A percentile compares a stretch with the other conserved stretches of the same genome.
Conservation (phyloP, 2,329 filamentous ascomycete species). For the Claviceps spartinae region DNA sequence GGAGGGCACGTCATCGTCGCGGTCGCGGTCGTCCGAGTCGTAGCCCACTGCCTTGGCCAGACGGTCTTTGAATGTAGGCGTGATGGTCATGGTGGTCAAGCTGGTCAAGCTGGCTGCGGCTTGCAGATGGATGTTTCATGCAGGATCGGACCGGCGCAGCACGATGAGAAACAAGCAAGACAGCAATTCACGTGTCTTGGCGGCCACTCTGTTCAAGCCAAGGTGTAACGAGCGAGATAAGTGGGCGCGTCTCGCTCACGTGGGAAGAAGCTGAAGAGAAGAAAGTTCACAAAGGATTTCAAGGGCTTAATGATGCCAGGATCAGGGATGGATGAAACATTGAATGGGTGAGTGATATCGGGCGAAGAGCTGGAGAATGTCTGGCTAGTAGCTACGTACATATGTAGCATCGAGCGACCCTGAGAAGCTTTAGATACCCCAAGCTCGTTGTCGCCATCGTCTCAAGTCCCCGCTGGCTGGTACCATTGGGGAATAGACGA, state of each 20-base stretch:
- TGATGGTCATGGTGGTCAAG: constrained; percentile 1
- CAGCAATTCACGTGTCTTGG: no score
- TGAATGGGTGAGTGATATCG: neutral
- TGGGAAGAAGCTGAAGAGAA: neutral
- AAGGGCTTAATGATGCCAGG: neutral
- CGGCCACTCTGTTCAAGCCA: neutral
- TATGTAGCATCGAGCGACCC: neutral
- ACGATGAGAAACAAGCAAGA: neutral
- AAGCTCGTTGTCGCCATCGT: neutral
- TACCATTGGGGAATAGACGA: neutral
- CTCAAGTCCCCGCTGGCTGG: neutral
- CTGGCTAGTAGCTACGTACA: neutral
- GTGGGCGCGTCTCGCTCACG: neutral
- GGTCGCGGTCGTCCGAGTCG: constrained; percentile 18
- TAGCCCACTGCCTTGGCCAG: constrained; percentile 20
- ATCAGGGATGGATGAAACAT: neutral
- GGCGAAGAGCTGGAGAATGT: neutral
- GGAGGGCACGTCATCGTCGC: constrained; percentile 20
- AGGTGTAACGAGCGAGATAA: neutral
- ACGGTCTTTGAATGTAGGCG: constrained; percentile 12
- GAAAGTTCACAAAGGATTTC: neutral
- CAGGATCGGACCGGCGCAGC: neutral
- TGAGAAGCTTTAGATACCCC: neutral
- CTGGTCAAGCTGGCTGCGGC: neutral
- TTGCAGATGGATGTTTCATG: neutral